Evolutionary conservation across 768 basidiomycete genomes (phyloP).

Genomic region (Goffeauzyma gilvescens): DNA sequence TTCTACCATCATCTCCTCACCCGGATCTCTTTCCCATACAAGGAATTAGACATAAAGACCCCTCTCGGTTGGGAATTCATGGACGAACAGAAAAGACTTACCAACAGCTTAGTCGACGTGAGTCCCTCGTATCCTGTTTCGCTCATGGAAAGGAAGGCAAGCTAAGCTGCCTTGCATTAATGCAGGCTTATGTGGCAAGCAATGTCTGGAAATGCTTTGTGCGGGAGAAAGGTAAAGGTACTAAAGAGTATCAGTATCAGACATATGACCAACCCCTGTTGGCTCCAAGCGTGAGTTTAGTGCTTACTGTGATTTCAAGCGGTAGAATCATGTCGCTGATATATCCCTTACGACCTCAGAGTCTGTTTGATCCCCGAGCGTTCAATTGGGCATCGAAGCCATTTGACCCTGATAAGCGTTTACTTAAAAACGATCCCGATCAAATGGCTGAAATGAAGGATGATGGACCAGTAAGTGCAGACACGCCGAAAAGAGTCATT

Average conservation of each 20-base stretch:
- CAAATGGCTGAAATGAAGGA: conserved; percentile 37
- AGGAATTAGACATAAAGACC: conserved; percentile 54
- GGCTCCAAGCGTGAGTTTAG: conserved; percentile 61
- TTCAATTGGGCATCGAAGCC: conserved; percentile 73
- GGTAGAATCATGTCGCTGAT: too few relatives aligned
- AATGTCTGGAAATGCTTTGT: conserved; percentile 83
- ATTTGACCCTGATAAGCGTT: conserved; percentile 38
- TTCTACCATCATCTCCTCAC: conserved; percentile 62
- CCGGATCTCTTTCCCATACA: conserved; percentile 71
- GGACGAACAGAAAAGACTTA: conserved; percentile 68
- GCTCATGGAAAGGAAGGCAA: neutral
- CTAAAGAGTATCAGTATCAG: conserved; percentile 72
- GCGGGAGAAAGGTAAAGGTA: conserved; percentile 50
- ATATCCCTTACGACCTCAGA: conserved; percentile 36
- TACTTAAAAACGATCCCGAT: conserved; percentile 52
- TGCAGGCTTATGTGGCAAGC: conserved; percentile 66
- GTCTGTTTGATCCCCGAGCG: conserved; percentile 78
- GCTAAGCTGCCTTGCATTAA: neutral
- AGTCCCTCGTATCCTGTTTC: conserved; percentile 14
- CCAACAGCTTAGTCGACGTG: conserved; percentile 79
- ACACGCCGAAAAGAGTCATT: too few relatives aligned
- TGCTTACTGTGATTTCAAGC: neutral
- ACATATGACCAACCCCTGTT: conserved; percentile 90
- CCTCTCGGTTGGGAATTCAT: conserved; percentile 77
- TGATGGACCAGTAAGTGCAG: conserved; percentile 36